phyloP scores from a whole-genome alignment of 2,329 filamentous ascomycete species.

The Penicillium sp. region DNA sequence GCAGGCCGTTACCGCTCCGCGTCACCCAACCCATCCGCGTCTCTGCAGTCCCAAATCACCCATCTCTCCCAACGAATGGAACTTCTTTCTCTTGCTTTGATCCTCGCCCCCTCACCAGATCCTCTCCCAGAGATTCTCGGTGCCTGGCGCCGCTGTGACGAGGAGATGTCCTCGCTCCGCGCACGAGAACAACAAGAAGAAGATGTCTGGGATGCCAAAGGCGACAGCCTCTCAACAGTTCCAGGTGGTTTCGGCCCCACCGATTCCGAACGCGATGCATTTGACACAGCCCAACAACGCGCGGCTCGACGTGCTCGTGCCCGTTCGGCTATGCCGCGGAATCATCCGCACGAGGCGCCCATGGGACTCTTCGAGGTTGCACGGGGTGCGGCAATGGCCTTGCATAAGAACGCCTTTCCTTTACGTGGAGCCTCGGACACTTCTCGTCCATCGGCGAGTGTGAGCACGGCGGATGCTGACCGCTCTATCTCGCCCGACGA shows the following conservation, averaged over 20 bases:
- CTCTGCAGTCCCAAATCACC: slow-evolving; percentile 43
- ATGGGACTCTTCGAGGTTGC: slow-evolving; percentile 50
- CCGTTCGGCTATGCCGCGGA: slow-evolving; percentile 19
- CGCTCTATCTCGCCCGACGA: slow-evolving; percentile 15
- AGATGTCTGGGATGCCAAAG: slow-evolving; percentile 52
- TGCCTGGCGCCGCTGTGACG: slow-evolving; percentile 59
- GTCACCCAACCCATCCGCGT: slow-evolving; percentile 23
- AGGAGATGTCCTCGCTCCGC: slow-evolving; percentile 52
- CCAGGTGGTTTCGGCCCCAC: slow-evolving; percentile 42
- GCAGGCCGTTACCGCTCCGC: slow-evolving; percentile 51
- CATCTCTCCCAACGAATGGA: slow-evolving; percentile 60
- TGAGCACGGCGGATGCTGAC: slow-evolving; percentile 8
- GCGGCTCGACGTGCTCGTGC: slow-evolving; percentile 28
- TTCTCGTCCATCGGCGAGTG: background rate
- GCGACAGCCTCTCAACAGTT: slow-evolving; percentile 39
- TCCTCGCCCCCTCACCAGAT: slow-evolving; percentile 52
- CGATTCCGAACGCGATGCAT: slow-evolving; percentile 41
- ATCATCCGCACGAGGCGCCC: slow-evolving; percentile 41
- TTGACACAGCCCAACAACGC: slow-evolving; percentile 39
- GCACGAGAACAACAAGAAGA: slow-evolving; percentile 52
- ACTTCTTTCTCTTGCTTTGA: slow-evolving; percentile 55
- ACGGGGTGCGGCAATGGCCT: slow-evolving; percentile 43
- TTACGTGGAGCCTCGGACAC: slow-evolving; percentile 23
- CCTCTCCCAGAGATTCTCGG: slow-evolving; percentile 55
- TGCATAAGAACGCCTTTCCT: slow-evolving; percentile 46